Conservation (phyloP, 306 rosid species). For the Acacia acuminata region DNA sequence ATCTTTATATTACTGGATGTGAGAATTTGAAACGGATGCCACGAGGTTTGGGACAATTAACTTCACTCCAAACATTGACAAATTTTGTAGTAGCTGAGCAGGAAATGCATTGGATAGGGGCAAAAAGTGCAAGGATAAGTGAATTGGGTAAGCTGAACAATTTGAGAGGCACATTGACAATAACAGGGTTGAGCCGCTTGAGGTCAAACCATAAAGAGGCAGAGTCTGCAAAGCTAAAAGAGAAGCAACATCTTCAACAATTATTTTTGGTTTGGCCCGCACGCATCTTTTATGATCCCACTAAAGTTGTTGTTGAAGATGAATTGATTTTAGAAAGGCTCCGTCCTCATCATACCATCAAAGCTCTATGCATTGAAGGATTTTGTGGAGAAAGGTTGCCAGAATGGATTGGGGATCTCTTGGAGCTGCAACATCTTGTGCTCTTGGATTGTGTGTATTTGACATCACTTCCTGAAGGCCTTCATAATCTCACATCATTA, state of each 20-base stretch:
- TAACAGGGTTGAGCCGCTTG: neutral
- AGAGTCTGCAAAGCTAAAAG: neutral
- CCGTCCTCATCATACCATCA: neutral
- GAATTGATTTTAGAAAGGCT: neutral
- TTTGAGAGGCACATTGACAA: neutral
- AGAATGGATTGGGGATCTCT: too few relatives aligned
- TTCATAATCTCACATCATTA: too few relatives aligned
- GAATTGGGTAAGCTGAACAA: neutral
- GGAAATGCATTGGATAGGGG: neutral
- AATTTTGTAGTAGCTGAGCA: neutral
- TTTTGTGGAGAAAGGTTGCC: neutral
- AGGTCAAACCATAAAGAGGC: neutral
- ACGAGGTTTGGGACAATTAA: neutral
- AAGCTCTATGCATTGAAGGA: neutral
- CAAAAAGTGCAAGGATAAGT: neutral
- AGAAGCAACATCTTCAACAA: neutral
- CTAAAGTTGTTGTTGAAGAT: neutral
- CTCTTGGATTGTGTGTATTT: too few relatives aligned
- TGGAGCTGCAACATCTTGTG: too few relatives aligned
- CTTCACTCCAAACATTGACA: neutral
- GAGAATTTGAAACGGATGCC: neutral
- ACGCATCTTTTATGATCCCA: accelerated
- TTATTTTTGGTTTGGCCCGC: neutral
- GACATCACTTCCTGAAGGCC: too few relatives aligned
- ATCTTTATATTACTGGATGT: neutral